Evolutionary conservation across 1,139 yeast genomes (phyloP).

Genomic region (Blastobotrys elegans): DNA sequence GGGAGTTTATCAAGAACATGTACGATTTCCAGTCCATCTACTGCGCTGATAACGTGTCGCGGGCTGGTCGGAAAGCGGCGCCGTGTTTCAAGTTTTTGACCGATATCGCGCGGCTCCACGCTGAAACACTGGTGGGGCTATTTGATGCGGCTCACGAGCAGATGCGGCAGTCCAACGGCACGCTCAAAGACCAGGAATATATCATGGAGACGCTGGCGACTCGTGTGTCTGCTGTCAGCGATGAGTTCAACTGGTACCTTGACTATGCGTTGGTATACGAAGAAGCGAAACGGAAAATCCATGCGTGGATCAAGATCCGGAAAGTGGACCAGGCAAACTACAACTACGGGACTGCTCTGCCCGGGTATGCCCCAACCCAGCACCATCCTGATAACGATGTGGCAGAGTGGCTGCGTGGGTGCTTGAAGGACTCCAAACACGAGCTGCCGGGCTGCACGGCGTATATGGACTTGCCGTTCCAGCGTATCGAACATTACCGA

Average conservation of each 20-base stretch:
- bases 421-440: conserved; percentile 19
- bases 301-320: conserved; percentile 16
- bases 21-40: conserved; percentile 24
- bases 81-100: conserved; percentile 24
- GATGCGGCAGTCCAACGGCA: conserved; percentile 10
- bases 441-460: conserved; percentile 19
- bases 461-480: conserved; percentile 26
- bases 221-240: conserved; percentile 14
- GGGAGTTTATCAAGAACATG: conserved; percentile 20
- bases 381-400: conserved; percentile 26
- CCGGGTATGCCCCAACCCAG: conserved; percentile 18
- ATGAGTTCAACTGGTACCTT: conserved; percentile 18
- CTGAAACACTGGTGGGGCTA: conserved; percentile 19
- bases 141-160: conserved; percentile 20
- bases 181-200: conserved; percentile 9
- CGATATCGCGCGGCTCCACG: conserved; percentile 25
- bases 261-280: conserved; percentile 17
- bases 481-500: conserved; percentile 18
- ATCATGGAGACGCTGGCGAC: conserved; percentile 18
- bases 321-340: conserved; percentile 16
- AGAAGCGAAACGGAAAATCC: conserved; percentile 16
- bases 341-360: conserved; percentile 17
- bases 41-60: conserved; percentile 13
- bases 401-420: conserved; percentile 26
- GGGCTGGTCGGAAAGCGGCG: conserved; percentile 17